These are phyloP conservation scores for Herpetomonas muscarum DNA, from an alignment of 208 protist species.

Conservation along the genomic window DNA sequence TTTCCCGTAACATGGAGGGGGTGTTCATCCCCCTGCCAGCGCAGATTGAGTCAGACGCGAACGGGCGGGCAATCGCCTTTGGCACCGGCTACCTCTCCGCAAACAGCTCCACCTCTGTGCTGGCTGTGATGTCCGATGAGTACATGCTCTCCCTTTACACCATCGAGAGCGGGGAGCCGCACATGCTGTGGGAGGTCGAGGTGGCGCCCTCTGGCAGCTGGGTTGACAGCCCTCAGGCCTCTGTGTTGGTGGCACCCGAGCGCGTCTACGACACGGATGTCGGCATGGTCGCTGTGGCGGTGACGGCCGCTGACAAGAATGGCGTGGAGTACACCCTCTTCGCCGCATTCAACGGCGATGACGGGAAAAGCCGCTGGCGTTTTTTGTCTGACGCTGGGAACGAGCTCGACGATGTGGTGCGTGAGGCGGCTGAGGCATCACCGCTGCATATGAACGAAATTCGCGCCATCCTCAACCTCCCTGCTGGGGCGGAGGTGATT, in stretches of 20 bases:
- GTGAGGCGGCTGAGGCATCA: slow-evolving; percentile 19
- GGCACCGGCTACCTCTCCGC: slow-evolving; percentile 40
- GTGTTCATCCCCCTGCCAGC: slow-evolving; percentile 36
- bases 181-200: slow-evolving; percentile 33
- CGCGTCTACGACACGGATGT: slow-evolving; percentile 66
- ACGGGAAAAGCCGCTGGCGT: slow-evolving; percentile 69
- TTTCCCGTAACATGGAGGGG: slow-evolving; percentile 40
- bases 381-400: slow-evolving; percentile 68
- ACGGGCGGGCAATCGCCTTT: slow-evolving; percentile 48
- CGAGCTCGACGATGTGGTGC: slow-evolving; percentile 59
- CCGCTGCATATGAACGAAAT: slow-evolving; percentile 7
- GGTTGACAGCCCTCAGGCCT: slow-evolving; percentile 32
- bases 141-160: slow-evolving; percentile 26
- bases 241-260: slow-evolving; percentile 73
- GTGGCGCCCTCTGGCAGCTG: slow-evolving; percentile 22
- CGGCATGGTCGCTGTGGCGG: slow-evolving; percentile 65
- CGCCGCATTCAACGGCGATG: slow-evolving; percentile 61
- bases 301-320: slow-evolving; percentile 27
- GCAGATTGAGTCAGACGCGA: slow-evolving; percentile 15
- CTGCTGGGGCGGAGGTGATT: neutral
- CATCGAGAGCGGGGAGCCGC: slow-evolving; percentile 10
- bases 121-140: slow-evolving; percentile 58
- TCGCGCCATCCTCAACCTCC: neutral
- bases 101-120: slow-evolving; percentile 25
- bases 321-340: slow-evolving; percentile 43